Evolutionary conservation across 176 grass and related monocot genomes (phyloP).

Genomic region (Poa annua): DNA sequence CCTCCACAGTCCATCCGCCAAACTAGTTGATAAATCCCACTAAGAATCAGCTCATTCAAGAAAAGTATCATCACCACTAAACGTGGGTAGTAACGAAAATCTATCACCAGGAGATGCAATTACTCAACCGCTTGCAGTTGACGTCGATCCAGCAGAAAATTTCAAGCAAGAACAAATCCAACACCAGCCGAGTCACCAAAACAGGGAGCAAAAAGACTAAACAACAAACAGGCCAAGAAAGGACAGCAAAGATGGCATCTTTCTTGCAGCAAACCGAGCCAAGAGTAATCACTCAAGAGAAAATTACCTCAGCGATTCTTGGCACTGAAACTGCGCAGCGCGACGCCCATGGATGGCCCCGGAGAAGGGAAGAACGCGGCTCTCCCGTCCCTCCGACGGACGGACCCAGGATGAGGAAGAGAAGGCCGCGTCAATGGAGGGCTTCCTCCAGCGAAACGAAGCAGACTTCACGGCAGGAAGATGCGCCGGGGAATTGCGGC

Average conservation of each 20-base stretch:
- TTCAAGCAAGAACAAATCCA: background rate
- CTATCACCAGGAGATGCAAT: slow-evolving; percentile 25
- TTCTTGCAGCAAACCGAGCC: background rate
- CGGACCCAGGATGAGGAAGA: too few relatives aligned
- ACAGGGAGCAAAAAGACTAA: background rate
- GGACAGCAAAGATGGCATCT: slow-evolving; percentile 21
- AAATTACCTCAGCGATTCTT: slow-evolving; percentile 46
- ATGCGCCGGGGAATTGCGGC: slow-evolving; percentile 41
- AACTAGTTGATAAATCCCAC: slow-evolving; percentile 33
- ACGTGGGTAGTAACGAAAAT: slow-evolving; percentile 24
- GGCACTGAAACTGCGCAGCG: background rate
- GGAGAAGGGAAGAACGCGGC: background rate
- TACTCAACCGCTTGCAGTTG: background rate
- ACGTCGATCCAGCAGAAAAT: slow-evolving; percentile 27
- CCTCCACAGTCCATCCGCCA: slow-evolving; percentile 41
- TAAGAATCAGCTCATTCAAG: slow-evolving; percentile 34
- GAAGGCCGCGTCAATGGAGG: background rate
- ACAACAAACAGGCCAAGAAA: background rate
- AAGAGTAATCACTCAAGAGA: background rate
- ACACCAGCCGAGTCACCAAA: background rate
- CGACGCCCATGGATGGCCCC: slow-evolving; percentile 28
- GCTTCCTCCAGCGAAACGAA: background rate
- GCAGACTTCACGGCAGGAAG: slow-evolving; percentile 21
- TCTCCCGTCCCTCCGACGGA: too few relatives aligned
- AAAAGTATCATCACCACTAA: background rate